Conservation (phyloP, 2,329 filamentous ascomycete genomes). For the Exophiala oligosperma region DNA sequence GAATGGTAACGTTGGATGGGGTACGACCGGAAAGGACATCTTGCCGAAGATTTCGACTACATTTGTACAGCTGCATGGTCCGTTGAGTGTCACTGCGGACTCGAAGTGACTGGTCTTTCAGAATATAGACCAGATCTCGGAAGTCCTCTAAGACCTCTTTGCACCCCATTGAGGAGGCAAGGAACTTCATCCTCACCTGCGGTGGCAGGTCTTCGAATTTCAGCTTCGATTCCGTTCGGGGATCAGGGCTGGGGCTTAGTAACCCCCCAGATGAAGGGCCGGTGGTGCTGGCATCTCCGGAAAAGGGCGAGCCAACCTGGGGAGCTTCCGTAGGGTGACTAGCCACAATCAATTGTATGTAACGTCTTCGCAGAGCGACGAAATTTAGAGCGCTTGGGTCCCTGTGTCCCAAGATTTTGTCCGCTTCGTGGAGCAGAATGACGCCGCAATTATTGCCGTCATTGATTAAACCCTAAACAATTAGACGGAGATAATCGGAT, state of each 20-base stretch:
- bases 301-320: not conserved
- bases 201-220: not conserved
- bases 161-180: conserved; percentile 1
- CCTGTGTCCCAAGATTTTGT: not conserved
- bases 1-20: not conserved
- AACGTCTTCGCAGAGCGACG: conserved; percentile 1
- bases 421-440: conserved; percentile 4
- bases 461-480: conserved; percentile 1
- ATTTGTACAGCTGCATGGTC: not conserved
- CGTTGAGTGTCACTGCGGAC: not conserved
- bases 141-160: conserved; percentile 7
- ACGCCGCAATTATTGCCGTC: conserved; percentile 4
- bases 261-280: not conserved
- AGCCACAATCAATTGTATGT: conserved; percentile 1
- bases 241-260: not conserved
- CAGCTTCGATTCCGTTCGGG: not conserved
- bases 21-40: conserved; percentile 1
- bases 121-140: conserved; percentile 2
- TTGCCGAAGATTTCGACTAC: conserved; percentile 1
- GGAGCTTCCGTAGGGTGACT: not conserved
- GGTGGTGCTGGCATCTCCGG: not conserved
- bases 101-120: not conserved
- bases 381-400: not conserved
- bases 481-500: not conserved
- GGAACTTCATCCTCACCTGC: conserved; percentile 1